Conservation (phyloP, 805 yeast species). For the Saccharomycopsis javanensis region DNA sequence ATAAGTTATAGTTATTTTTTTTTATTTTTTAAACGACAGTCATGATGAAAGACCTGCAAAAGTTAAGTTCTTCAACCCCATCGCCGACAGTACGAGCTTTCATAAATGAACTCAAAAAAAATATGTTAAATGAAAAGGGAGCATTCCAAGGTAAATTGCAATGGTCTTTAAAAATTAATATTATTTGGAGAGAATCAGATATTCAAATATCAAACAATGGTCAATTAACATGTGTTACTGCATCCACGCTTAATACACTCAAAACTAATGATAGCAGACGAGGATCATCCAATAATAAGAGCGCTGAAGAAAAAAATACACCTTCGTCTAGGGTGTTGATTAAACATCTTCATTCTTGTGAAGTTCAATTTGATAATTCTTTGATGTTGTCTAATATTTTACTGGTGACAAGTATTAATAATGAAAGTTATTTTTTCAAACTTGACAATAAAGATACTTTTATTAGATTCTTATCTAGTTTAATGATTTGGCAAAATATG, state of each 20-base stretch:
- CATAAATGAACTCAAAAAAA: constrained; percentile 9
- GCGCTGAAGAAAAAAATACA: not conserved
- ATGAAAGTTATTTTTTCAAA: not conserved
- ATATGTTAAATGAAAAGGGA: constrained; percentile 17
- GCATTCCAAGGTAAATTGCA: constrained; percentile 19
- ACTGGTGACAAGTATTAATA: not conserved
- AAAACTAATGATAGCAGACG: not conserved
- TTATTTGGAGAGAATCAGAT: not conserved
- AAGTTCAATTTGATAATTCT: not conserved
- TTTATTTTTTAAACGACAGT: not conserved
- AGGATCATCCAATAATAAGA: not conserved
- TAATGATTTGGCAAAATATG: constrained; percentile 50
- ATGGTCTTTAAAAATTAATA: constrained; percentile 12
- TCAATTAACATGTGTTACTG: not conserved
- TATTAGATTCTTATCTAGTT: constrained; percentile 33
- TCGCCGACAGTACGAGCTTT: not conserved
- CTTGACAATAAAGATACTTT: constrained; percentile 23
- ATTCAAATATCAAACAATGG: not conserved
- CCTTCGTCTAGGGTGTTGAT: not conserved
- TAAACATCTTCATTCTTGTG: not conserved
- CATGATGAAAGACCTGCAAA: not conserved
- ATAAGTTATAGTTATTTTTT: too few species aligned
- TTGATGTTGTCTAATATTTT: not conserved
- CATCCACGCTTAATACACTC: not conserved
- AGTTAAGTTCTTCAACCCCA: not conserved